Evolutionary conservation across 2,329 filamentous ascomycete species (phyloP).

Genomic region (Alternaria tenuissima): DNA sequence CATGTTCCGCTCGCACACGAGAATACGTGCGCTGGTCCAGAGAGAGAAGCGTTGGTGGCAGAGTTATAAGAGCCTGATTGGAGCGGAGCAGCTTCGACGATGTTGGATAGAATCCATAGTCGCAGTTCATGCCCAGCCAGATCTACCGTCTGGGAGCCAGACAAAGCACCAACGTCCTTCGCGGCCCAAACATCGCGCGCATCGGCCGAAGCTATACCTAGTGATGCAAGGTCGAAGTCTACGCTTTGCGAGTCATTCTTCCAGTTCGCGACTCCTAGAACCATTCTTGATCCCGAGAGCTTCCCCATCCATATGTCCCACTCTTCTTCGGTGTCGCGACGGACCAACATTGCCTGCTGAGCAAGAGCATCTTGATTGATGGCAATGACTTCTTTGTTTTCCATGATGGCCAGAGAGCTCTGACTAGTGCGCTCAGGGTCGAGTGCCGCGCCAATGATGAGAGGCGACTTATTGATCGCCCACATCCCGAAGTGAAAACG

Average conservation of each 20-base stretch:
- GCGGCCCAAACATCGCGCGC: constrained; percentile 50
- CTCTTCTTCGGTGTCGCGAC: constrained; percentile 49
- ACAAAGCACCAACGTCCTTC: constrained; percentile 27
- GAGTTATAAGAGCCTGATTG: constrained; percentile 39
- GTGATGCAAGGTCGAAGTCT: constrained; percentile 38
- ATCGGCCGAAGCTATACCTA: constrained; percentile 47
- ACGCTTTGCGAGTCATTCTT: constrained; percentile 45
- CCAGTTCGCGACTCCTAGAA: constrained; percentile 52
- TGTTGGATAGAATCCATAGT: constrained; percentile 48
- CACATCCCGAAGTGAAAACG: constrained; percentile 58
- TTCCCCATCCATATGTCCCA: constrained; percentile 52
- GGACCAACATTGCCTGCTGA: constrained; percentile 60
- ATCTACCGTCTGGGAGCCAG: constrained; percentile 23
- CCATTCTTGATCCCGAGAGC: constrained; percentile 45
- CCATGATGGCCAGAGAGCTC: constrained; percentile 41
- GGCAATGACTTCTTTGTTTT: constrained; percentile 63
- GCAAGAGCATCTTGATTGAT: constrained; percentile 67
- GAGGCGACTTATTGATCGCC: constrained; percentile 57
- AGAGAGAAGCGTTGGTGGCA: constrained; percentile 41
- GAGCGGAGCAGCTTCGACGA: constrained; percentile 23
- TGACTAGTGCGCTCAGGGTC: constrained; percentile 34
- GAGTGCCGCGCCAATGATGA: constrained; percentile 55
- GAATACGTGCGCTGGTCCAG: constrained; percentile 36
- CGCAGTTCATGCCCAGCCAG: constrained; percentile 40
- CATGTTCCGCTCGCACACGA: constrained; percentile 38